Conservation (phyloP, 1,139 yeast species). For the Kluyveromyces sp. region DNA sequence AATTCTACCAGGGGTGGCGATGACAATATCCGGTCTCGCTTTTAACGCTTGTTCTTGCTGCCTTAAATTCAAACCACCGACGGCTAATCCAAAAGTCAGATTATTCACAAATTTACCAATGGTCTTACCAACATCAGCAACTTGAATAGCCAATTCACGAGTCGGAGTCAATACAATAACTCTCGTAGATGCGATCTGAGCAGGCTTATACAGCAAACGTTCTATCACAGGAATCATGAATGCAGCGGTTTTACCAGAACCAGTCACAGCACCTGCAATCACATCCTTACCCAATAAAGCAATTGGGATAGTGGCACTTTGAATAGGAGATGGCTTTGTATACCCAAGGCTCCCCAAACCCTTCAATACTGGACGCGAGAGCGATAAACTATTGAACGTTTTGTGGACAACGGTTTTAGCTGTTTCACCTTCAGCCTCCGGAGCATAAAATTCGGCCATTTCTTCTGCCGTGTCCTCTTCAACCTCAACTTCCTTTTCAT, state of each 20-base stretch:
- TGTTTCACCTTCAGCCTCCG: slow-evolving; percentile 43
- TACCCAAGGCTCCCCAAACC: slow-evolving; percentile 79
- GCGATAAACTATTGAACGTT: slow-evolving; percentile 67
- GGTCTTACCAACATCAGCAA: slow-evolving; percentile 84
- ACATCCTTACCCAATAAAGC: slow-evolving; percentile 89
- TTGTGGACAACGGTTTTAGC: slow-evolving; percentile 44
- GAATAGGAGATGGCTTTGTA: slow-evolving; percentile 85
- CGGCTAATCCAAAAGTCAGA: slow-evolving; percentile 83
- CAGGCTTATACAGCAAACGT: slow-evolving; percentile 81
- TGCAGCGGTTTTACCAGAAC: slow-evolving; percentile 99
- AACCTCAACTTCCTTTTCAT: slow-evolving; percentile 40
- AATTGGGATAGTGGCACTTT: slow-evolving; percentile 86
- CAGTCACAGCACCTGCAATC: slow-evolving; percentile 99
- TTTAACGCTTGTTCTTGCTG: slow-evolving; percentile 93
- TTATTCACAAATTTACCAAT: slow-evolving; percentile 71
- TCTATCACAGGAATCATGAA: slow-evolving; percentile 94
- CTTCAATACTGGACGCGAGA: slow-evolving; percentile 84
- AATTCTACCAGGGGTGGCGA: slow-evolving; percentile 96
- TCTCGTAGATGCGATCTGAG: slow-evolving; percentile 77
- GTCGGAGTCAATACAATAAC: slow-evolving; percentile 91
- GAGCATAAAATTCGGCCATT: slow-evolving; percentile 60
- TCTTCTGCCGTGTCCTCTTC: slow-evolving; percentile 52
- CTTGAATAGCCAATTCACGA: slow-evolving; percentile 96
- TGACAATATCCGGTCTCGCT: slow-evolving; percentile 87
- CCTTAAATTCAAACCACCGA: slow-evolving; percentile 92